Evolutionary conservation across 345 rosid genomes (phyloP).

Genomic region (Abelmoschus esculentus): DNA sequence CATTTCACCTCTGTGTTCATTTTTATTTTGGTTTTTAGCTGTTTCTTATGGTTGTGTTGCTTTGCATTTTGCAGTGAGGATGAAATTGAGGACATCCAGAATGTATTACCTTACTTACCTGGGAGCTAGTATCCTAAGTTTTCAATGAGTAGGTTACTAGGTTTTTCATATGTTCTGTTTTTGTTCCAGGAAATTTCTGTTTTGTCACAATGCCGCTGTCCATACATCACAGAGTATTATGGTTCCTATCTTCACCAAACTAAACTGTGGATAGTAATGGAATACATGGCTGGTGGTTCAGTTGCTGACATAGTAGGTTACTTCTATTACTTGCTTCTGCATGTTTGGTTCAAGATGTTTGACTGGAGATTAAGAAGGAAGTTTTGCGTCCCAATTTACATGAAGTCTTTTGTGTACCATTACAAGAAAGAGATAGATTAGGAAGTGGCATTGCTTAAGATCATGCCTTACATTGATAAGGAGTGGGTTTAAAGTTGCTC

Average conservation of each 20-base stretch:
- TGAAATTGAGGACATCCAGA: conserved; percentile 98
- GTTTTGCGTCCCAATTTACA: neutral
- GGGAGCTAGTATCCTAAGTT: conserved; percentile 4
- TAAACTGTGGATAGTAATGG: conserved; percentile 98
- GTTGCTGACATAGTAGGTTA: conserved; percentile 96
- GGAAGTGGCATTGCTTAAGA: neutral
- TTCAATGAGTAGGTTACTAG: conserved; percentile 8
- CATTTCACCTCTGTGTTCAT: conserved; percentile 7
- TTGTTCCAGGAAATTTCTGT: conserved; percentile 85
- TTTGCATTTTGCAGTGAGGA: conserved; percentile 67
- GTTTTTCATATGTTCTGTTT: conserved; percentile 23
- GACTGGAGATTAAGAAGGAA: neutral
- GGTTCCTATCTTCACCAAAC: conserved; percentile 97
- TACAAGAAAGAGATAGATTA: neutral
- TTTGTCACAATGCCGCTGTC: conserved; percentile 90
- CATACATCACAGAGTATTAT: conserved; percentile 88
- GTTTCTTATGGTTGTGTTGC: conserved; percentile 12
- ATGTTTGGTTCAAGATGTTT: neutral
- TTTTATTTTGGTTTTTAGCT: conserved; percentile 7
- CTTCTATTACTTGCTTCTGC: conserved; percentile 21
- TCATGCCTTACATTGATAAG: neutral
- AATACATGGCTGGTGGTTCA: conserved; percentile 98
- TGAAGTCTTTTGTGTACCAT: neutral
- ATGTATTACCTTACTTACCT: conserved; percentile 43
- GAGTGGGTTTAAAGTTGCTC: neutral